A percentile compares a stretch with the other conserved stretches of the same genome.
Evolutionary conservation across 768 basidiomycete species (phyloP).

Genomic region (Lactarius sanguifluus): DNA sequence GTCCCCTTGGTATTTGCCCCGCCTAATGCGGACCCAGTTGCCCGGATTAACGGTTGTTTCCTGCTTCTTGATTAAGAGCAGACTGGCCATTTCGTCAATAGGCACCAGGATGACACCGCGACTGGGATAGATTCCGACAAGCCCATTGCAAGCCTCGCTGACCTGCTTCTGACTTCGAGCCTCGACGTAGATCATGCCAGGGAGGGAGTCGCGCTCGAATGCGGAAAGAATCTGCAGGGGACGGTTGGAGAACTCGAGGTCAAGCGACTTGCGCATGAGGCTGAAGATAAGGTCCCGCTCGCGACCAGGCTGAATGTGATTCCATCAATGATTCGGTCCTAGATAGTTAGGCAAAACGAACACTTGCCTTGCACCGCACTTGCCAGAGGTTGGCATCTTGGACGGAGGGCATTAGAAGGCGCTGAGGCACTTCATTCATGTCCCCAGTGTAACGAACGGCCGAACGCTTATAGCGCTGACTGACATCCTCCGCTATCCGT

Average conservation of each 20-base stretch:
- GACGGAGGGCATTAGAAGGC: conserved; percentile 93
- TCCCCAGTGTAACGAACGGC: conserved; percentile 83
- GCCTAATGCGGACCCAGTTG: conserved; percentile 92
- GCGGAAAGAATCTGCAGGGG: conserved; percentile 90
- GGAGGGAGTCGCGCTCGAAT: conserved; percentile 93
- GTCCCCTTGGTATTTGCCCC: conserved; percentile 93
- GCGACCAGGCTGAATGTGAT: conserved; percentile 65
- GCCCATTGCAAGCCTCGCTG: conserved; percentile 78
- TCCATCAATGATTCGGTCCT: neutral
- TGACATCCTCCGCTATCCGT: conserved; percentile 79
- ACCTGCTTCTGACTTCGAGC: conserved; percentile 87
- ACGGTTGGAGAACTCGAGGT: conserved; percentile 71
- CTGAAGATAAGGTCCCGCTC: conserved; percentile 93
- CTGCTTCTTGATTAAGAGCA: conserved; percentile 94
- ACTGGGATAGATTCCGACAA: conserved; percentile 88
- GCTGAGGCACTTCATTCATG: conserved; percentile 90
- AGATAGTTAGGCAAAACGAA: neutral
- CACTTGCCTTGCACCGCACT: conserved; percentile 81
- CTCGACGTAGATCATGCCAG: conserved; percentile 96
- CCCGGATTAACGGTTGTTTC: conserved; percentile 80
- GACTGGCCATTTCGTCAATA: conserved; percentile 96
- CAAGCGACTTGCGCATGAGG: conserved; percentile 91
- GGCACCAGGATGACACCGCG: conserved; percentile 85
- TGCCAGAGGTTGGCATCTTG: conserved; percentile 97
- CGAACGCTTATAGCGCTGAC: conserved; percentile 71